phyloP scores from a whole-genome alignment of 345 rosid genomes.

The Litchi chinensis region DNA sequence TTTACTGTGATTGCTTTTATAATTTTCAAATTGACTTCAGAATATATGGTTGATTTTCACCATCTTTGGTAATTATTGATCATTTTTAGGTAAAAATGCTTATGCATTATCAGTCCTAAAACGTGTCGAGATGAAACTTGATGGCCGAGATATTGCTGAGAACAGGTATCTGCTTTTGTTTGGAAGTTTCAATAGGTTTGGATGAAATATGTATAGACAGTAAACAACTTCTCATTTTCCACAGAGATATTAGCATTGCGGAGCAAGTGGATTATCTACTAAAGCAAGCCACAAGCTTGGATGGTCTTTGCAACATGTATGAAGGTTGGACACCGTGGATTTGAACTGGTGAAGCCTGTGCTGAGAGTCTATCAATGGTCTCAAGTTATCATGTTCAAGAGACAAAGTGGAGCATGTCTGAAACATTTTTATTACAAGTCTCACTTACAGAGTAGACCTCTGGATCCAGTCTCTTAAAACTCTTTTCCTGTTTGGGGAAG shows the following conservation, averaged over 20 bases:
- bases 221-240: slow-evolving; percentile 5
- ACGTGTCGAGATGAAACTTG: slow-evolving; percentile 81
- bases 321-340: slow-evolving; percentile 99
- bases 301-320: slow-evolving; percentile 96
- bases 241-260: slow-evolving; percentile 64
- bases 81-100: slow-evolving; percentile 69
- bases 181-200: neutral
- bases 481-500: neutral
- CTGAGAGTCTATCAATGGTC: slow-evolving; percentile 8
- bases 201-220: neutral
- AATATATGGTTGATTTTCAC: slow-evolving; percentile 11
- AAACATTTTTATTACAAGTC: slow-evolving; percentile 19
- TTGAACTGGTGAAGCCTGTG: slow-evolving; percentile 35
- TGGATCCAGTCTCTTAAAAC: neutral
- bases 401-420: neutral
- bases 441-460: neutral
- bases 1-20: neutral
- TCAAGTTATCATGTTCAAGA: slow-evolving; percentile 4
- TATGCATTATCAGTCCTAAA: slow-evolving; percentile 80
- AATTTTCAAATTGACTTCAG: neutral
- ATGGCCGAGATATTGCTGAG: slow-evolving; percentile 70
- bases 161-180: slow-evolving; percentile 47
- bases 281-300: slow-evolving; percentile 80
- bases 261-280: slow-evolving; percentile 91
- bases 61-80: slow-evolving; percentile 16